Evolutionary conservation across 2,329 filamentous ascomycete genomes (phyloP).

Genomic region (Paradendryphiella salina): DNA sequence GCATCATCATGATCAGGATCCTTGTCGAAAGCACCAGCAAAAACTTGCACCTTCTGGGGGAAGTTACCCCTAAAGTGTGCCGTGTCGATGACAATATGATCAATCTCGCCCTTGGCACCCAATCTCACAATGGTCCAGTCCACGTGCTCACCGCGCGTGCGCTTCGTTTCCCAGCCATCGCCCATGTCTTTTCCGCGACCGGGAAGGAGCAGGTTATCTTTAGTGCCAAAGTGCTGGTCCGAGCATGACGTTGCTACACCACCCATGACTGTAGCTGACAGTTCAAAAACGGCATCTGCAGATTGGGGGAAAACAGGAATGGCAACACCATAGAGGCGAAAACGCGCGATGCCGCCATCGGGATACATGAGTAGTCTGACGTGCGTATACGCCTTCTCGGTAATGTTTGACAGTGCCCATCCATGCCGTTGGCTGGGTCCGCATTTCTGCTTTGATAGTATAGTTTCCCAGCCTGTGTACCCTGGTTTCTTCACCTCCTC

Average conservation of each 20-base stretch:
- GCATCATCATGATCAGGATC: constrained; percentile 61
- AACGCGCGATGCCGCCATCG: constrained; percentile 80
- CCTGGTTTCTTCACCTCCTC: constrained; percentile 58
- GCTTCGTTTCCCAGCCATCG: constrained; percentile 83
- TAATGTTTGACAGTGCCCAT: constrained; percentile 65
- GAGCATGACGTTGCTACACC: constrained; percentile 75
- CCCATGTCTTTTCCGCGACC: constrained; percentile 83
- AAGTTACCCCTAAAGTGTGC: constrained; percentile 85
- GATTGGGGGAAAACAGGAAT: constrained; percentile 75
- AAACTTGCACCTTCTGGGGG: constrained; percentile 72
- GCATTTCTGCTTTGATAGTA: constrained; percentile 70
- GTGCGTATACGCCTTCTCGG: constrained; percentile 73
- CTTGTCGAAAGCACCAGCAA: constrained; percentile 60
- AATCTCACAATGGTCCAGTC: constrained; percentile 82
- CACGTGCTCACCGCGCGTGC: constrained; percentile 72
- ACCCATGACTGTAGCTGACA: constrained; percentile 77
- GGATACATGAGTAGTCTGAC: constrained; percentile 83
- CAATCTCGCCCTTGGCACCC: constrained; percentile 66
- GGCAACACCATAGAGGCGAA: constrained; percentile 75
- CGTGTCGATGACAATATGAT: constrained; percentile 74
- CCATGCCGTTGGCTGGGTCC: constrained; percentile 73
- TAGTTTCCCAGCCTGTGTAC: constrained; percentile 66
- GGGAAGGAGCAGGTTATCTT: constrained; percentile 77
- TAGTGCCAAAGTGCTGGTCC: constrained; percentile 83
- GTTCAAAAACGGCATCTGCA: constrained; percentile 68